Conservation (phyloP, 1,284 basidiomycete genomes). For the Ganoderma leucocontextum region DNA sequence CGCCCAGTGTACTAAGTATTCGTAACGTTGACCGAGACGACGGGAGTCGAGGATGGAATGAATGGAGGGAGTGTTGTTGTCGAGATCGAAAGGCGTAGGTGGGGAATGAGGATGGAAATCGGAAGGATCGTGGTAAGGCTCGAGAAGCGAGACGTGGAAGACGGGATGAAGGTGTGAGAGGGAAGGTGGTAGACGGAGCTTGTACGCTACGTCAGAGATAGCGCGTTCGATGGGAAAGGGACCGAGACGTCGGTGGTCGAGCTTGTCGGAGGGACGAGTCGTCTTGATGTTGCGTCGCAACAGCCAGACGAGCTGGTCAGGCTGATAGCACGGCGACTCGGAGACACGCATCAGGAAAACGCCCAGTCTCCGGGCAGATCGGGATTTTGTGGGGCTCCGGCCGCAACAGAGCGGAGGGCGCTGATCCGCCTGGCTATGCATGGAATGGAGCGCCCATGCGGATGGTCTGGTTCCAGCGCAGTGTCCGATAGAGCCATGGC, state of each 20-base stretch:
- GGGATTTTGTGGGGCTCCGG: too few relatives aligned
- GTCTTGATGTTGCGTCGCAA: slow-evolving; percentile 46
- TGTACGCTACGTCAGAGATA: slow-evolving; percentile 37
- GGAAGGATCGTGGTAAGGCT: slow-evolving; percentile 43
- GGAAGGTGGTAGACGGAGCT: slow-evolving; percentile 44
- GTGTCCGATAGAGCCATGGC: too few relatives aligned
- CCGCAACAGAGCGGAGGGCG: too few relatives aligned
- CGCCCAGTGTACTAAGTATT: slow-evolving; percentile 44
- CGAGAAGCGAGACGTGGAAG: slow-evolving; percentile 51
- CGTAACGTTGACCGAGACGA: slow-evolving; percentile 41
- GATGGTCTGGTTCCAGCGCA: too few relatives aligned
- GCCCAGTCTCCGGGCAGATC: too few relatives aligned
- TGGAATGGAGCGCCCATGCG: too few relatives aligned
- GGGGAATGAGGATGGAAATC: slow-evolving; percentile 35
- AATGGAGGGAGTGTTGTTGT: slow-evolving; percentile 34
- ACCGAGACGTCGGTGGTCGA: slow-evolving; percentile 47
- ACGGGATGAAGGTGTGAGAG: slow-evolving; percentile 47
- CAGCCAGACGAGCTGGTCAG: slow-evolving; percentile 48
- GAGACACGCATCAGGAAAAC: too few relatives aligned
- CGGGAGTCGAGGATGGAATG: slow-evolving; percentile 38
- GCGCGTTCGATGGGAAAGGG: slow-evolving; percentile 45
- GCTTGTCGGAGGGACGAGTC: slow-evolving; percentile 48
- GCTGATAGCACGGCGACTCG: slow-evolving; percentile 35
- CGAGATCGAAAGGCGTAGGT: slow-evolving; percentile 34
- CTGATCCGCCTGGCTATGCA: too few relatives aligned